Percentiles rank a stretch among this genome's conserved stretches.
Evolutionary conservation across 768 basidiomycete species (phyloP).

Genomic region (Albatrellus ellisii): DNA sequence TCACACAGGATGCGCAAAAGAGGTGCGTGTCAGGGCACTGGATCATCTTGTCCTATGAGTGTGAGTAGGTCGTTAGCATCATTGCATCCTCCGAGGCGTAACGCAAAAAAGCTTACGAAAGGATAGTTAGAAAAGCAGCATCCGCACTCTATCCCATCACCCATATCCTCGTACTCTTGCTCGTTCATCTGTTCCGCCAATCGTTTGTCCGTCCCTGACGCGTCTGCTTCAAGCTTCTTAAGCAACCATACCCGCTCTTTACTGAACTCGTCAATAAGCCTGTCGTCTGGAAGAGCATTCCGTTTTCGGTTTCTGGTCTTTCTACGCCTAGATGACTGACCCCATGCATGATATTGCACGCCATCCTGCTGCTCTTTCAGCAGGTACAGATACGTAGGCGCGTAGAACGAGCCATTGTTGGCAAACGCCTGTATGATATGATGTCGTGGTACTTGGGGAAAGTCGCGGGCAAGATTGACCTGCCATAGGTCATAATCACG

Average conservation of each 20-base stretch:
- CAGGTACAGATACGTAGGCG: slow-evolving; percentile 48
- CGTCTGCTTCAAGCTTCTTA: slow-evolving; percentile 21
- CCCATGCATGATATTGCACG: slow-evolving; percentile 19
- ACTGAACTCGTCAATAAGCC: slow-evolving; percentile 21
- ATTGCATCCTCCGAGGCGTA: neutral
- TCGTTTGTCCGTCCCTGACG: slow-evolving; percentile 14
- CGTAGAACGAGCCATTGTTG: slow-evolving; percentile 37
- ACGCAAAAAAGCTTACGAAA: slow-evolving; percentile 37
- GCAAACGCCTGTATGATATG: slow-evolving; percentile 36
- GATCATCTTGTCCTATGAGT: slow-evolving; percentile 72
- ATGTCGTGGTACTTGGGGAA: no score
- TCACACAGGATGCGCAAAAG: slow-evolving; percentile 69
- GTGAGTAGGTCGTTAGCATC: no score
- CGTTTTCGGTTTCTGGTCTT: neutral
- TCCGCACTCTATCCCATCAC: slow-evolving; percentile 70
- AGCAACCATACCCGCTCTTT: slow-evolving; percentile 26
- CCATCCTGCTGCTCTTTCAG: slow-evolving; percentile 23
- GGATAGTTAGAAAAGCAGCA: slow-evolving; percentile 71
- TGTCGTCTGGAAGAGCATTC: slow-evolving; percentile 13
- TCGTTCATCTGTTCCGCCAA: slow-evolving; percentile 20
- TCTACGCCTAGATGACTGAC: slow-evolving; percentile 23
- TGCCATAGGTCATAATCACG: no score
- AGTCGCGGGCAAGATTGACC: no score
- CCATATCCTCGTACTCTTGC: slow-evolving; percentile 30
- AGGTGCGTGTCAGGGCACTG: slow-evolving; percentile 86